Evolutionary conservation across 2,329 filamentous ascomycete species (phyloP).

Genomic region (Aspergillus clavatus): DNA sequence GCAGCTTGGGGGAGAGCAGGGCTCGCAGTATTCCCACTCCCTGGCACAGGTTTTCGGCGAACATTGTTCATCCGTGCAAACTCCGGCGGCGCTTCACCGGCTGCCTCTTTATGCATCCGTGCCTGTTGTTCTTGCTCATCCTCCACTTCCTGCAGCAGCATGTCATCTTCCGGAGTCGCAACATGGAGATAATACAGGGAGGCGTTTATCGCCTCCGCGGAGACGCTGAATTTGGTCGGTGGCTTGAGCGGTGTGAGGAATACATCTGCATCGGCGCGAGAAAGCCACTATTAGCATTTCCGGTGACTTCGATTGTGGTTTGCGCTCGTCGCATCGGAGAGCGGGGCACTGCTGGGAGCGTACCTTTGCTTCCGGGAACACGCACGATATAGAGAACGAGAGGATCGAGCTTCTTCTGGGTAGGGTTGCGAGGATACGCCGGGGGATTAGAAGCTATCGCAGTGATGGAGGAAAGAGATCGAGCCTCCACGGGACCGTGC

Average conservation of each 20-base stretch:
- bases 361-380: conserved; percentile 86
- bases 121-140: conserved; percentile 30
- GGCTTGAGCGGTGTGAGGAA: conserved; percentile 91
- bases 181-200: conserved; percentile 91
- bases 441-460: conserved; percentile 80
- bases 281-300: no score
- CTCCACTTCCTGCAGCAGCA: conserved; percentile 37
- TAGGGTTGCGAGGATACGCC: conserved; percentile 73
- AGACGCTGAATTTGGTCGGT: conserved; percentile 74
- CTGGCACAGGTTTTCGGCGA: conserved; percentile 36
- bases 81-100: conserved; percentile 22
- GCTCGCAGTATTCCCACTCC: conserved; percentile 9
- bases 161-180: conserved; percentile 56
- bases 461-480: conserved; percentile 75
- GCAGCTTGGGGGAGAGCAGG: conserved; percentile 16
- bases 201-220: conserved; percentile 75
- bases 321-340: neutral
- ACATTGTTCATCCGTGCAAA: conserved; percentile 35
- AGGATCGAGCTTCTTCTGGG: conserved; percentile 62
- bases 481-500: conserved; percentile 62
- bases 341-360: conserved; percentile 2
- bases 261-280: conserved; percentile 57
- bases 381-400: conserved; percentile 86
- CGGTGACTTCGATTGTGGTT: no score
- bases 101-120: conserved; percentile 21